Base-by-base conservation (phyloP, 208 protist species). In the Tritrichomonas musculus region DNA sequence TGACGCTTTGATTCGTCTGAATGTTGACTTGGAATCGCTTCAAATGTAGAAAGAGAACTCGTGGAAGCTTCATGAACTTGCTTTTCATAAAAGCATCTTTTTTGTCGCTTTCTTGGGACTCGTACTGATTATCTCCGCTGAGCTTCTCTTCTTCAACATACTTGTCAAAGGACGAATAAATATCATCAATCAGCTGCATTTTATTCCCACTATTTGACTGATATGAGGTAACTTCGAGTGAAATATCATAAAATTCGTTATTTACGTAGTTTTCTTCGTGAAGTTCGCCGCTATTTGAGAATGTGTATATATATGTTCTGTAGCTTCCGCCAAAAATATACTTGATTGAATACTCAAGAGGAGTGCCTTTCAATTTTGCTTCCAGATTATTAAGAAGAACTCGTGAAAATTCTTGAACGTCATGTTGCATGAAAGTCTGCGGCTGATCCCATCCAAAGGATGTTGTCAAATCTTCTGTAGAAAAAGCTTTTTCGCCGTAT, bases 11-110 rank as follows among this genome's bases (percentile, higher is more conserved):
- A 33, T 11, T 8, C 5, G 33, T 92, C 30, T 94, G 30, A 57
- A 93, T 94, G 93, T 98, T 97, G 93, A 97, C 98, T 88, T 97
- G 97, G 92, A 97, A 98, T 36, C 97, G 95, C 92, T 97, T 97
- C 1, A 98, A 95, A 64, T 98, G 97, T 36, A 98, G 73, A 92
- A 97, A 94, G 39, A 98, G 94, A 4, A 98, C 96, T 41, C 96
- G 96, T 14, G 97, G 97, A 33, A 97, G 94, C 50, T 82, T 94
- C n/a, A 94, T 84, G 93, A 97, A 98, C 22, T 77, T 53, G n/a
- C 94, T 93, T 41, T 97, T 96, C 66, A 97, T 97, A 57, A 95
- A 95, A 27, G 97, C 97, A 77, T 97, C 96, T 93, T 96, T 93
- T 92, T 97, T 94, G 57, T 97, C 97, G 92, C 95, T 94, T 41